phyloP scores from a whole-genome alignment of 2,329 filamentous ascomycete genomes.

The Penicillium janthinellum region DNA sequence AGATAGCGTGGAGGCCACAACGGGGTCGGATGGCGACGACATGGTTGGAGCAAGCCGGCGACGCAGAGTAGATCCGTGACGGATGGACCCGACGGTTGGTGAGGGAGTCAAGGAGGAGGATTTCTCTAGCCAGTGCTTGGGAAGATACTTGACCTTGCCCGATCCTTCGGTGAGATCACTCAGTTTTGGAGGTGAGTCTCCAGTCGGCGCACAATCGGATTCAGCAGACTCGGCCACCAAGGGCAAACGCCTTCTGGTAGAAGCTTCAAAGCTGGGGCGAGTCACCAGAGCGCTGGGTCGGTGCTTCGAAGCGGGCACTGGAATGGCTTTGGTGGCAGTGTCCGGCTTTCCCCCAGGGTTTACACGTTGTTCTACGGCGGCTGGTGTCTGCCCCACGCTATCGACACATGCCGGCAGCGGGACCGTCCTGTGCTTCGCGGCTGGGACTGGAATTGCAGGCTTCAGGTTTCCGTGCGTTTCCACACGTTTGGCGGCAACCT shows the following conservation, averaged over 20 bases:
- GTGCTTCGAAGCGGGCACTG: neutral
- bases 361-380: neutral
- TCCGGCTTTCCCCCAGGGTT: neutral
- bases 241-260: neutral
- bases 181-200: constrained; percentile 4
- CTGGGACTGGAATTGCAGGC: too few relatives aligned
- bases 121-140: constrained; percentile 3
- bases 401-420: too few relatives aligned
- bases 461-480: neutral
- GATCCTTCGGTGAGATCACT: constrained; percentile 7
- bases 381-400: neutral
- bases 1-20: too few relatives aligned
- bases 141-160: constrained; percentile 15
- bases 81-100: neutral
- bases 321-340: neutral
- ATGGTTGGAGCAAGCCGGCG: too few relatives aligned
- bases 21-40: too few relatives aligned
- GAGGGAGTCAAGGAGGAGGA: neutral
- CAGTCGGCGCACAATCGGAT: neutral
- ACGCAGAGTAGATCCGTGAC: neutral
- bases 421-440: too few relatives aligned
- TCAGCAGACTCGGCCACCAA: too few relatives aligned
- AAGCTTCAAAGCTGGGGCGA: neutral
- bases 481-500: neutral
- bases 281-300: neutral